Conservation (phyloP, 1,284 basidiomycete genomes). For the Cerioporus squamosus region DNA sequence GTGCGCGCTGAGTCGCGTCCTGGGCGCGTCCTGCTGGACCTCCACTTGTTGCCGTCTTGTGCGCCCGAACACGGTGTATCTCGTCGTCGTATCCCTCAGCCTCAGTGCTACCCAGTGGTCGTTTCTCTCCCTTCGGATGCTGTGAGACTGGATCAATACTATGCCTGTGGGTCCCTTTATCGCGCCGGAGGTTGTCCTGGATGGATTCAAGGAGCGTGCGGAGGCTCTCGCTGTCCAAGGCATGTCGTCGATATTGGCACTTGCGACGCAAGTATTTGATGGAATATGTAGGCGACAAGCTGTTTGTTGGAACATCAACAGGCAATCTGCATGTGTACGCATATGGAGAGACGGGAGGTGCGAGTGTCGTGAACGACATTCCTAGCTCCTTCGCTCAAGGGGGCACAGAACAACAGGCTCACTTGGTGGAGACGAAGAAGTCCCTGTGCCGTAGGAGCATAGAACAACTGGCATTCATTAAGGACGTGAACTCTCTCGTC, state of each 20-base stretch:
- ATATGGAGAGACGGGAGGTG: slow-evolving; percentile 46
- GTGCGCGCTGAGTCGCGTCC: too few species aligned
- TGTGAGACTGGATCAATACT: background rate
- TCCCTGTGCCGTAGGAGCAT: slow-evolving; percentile 61
- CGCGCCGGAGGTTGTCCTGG: slow-evolving; percentile 41
- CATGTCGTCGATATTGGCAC: slow-evolving; percentile 17
- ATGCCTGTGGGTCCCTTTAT: slow-evolving; percentile 49
- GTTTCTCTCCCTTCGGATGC: too few species aligned
- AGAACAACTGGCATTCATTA: slow-evolving; percentile 86
- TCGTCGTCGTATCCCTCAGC: too few species aligned
- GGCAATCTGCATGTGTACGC: slow-evolving; percentile 75
- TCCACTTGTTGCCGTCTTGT: too few species aligned
- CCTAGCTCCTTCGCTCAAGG: slow-evolving; percentile 19
- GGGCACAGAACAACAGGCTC: slow-evolving; percentile 43
- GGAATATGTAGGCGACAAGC: slow-evolving; percentile 60
- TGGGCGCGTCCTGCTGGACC: too few species aligned
- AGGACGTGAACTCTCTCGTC: slow-evolving; percentile 82
- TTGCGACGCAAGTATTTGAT: slow-evolving; percentile 6
- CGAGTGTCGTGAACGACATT: background rate
- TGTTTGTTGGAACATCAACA: slow-evolving; percentile 77
- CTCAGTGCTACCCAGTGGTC: too few species aligned
- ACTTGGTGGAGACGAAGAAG: slow-evolving; percentile 70
- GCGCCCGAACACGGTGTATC: too few species aligned
- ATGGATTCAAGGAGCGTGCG: slow-evolving; percentile 51
- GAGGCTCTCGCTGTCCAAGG: slow-evolving; percentile 60